Evolutionary conservation across 73 alveolate genomes (phyloP).

Genomic region (Tetrahymena elliotti): DNA sequence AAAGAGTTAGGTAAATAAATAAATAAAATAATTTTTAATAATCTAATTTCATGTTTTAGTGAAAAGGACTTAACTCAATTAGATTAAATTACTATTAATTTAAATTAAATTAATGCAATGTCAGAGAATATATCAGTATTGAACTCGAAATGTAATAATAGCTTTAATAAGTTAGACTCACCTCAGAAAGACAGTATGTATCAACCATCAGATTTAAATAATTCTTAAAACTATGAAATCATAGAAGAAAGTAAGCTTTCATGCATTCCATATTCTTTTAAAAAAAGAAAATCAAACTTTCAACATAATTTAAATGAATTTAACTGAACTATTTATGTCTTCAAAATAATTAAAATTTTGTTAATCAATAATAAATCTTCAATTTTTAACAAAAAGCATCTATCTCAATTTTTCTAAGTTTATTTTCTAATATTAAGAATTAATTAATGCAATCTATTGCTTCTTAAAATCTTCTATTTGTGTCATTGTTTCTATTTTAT

Average conservation of each 20-base stretch:
- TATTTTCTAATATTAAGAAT: too few species aligned
- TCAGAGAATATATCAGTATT: neutral
- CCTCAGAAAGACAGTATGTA: neutral
- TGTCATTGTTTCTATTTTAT: too few species aligned
- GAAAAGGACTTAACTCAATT: neutral
- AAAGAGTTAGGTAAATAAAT: neutral
- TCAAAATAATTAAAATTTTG: too few species aligned
- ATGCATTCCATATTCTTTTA: neutral
- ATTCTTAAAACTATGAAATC: too few species aligned
- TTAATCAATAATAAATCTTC: too few species aligned
- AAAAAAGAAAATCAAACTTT: neutral
- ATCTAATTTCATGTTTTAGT: neutral
- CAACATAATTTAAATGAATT: too few species aligned
- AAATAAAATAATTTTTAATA: too few species aligned
- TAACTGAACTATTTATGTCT: neutral
- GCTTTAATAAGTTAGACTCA: neutral
- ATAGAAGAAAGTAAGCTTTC: neutral
- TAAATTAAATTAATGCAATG: neutral
- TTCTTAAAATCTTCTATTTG: too few species aligned
- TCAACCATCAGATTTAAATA: neutral
- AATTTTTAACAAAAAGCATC: too few species aligned
- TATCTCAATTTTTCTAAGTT: too few species aligned
- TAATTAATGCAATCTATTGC: too few species aligned
- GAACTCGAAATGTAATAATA: neutral
- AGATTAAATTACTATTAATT: neutral